A percentile compares a stretch with the other conserved stretches of the same genome.
Conservation (phyloP, 164 flowering plant genomes). For the Vitis vinifera region DNA sequence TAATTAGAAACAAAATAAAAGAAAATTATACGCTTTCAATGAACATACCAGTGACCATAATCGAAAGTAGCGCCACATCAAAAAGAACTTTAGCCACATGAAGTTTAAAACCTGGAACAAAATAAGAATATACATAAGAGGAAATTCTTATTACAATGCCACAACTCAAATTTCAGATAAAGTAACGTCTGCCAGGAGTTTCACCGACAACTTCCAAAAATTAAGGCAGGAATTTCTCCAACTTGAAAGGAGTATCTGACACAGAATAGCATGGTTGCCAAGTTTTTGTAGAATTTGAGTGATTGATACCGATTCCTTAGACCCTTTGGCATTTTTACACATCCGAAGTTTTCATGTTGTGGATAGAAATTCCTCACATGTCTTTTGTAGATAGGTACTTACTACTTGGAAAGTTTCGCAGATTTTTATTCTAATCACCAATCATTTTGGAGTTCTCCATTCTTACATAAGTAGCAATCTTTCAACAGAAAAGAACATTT, state of each 20-base stretch:
- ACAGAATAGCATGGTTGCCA: neutral
- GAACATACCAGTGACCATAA: conserved; percentile 89
- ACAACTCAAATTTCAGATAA: neutral
- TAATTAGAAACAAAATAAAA: neutral
- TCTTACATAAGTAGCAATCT: too few species aligned
- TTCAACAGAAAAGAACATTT: too few species aligned
- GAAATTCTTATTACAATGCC: neutral
- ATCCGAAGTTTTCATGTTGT: too few species aligned
- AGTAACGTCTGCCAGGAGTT: neutral
- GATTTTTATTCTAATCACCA: too few species aligned
- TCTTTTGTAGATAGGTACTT: too few species aligned
- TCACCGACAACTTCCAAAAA: neutral
- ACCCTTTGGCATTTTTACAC: too few species aligned
- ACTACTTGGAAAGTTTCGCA: too few species aligned
- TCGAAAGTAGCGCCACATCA: conserved; percentile 95
- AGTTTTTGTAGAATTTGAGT: too few species aligned
- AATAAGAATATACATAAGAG: conserved; percentile 5
- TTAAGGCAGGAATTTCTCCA: too few species aligned
- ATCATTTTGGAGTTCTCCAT: too few species aligned
- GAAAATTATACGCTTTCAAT: neutral
- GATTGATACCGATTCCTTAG: too few species aligned
- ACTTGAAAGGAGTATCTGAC: neutral
- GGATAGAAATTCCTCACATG: too few species aligned
- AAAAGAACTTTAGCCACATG: conserved; percentile 95
- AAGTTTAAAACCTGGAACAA: conserved; percentile 79